These are phyloP conservation scores for Elymus sibiricus DNA, from an alignment of 176 grass and related monocot genomes.

Conservation along the genomic window DNA sequence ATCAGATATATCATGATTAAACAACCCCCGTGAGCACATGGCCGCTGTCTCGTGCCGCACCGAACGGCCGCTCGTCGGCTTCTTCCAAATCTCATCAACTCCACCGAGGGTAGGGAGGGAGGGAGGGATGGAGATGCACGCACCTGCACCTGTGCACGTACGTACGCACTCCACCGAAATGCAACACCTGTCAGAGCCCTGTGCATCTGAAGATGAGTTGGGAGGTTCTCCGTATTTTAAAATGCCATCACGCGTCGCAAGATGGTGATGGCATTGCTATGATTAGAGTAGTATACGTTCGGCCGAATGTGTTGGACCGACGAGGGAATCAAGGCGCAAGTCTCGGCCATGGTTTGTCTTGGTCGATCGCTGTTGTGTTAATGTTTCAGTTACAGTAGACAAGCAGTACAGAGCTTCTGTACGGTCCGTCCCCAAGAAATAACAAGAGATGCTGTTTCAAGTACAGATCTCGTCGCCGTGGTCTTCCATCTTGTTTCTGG, in stretches of 20 bases:
- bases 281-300: not conserved
- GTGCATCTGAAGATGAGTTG: not conserved
- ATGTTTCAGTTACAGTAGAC: not conserved
- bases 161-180: too few species aligned
- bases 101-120: too few species aligned
- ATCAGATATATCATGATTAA: not conserved
- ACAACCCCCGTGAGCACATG: not conserved
- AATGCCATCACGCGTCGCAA: not conserved
- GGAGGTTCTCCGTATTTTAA: not conserved
- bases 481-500: not conserved
- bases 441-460: not conserved
- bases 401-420: constrained; percentile 4
- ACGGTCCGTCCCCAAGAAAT: not conserved
- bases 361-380: not conserved
- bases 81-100: not conserved
- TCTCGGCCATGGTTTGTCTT: not conserved
- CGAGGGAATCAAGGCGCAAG: constrained; percentile 4
- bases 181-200: not conserved
- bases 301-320: not conserved
- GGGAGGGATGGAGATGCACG: not conserved
- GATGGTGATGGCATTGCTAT: not conserved
- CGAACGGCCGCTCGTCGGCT: not conserved
- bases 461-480: not conserved
- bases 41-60: not conserved
- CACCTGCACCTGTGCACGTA: too few species aligned